phyloP scores from a whole-genome alignment of 495 filamentous ascomycete genomes.

The Podospora didyma region DNA sequence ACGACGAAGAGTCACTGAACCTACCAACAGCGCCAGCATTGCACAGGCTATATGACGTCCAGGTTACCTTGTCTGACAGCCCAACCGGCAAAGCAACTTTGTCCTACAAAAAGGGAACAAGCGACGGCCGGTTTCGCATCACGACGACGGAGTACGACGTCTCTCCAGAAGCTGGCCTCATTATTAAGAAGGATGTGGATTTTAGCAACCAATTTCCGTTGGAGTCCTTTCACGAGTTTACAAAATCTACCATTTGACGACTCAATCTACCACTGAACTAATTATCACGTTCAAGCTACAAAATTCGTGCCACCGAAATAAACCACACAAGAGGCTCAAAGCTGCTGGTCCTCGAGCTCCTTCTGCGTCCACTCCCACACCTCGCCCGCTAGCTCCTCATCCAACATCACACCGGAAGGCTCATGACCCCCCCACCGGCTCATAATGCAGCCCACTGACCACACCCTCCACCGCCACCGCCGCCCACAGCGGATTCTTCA shows the following conservation, averaged over 20 bases:
- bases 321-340: neutral
- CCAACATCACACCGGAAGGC: slow-evolving; percentile 23
- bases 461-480: slow-evolving; percentile 38
- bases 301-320: neutral
- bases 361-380: slow-evolving; percentile 61
- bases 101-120: neutral
- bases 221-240: no score
- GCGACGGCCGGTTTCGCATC: neutral
- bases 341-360: slow-evolving; percentile 32
- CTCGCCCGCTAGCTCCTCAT: slow-evolving; percentile 43
- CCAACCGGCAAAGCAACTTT: neutral
- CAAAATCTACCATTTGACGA: no score
- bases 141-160: neutral
- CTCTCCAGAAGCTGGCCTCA: neutral
- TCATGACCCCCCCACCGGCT: slow-evolving; percentile 18
- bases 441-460: slow-evolving; percentile 20
- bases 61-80: neutral
- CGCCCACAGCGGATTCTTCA: slow-evolving; percentile 58
- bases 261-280: no score
- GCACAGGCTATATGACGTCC: neutral
- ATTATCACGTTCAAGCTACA: no score
- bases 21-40: neutral
- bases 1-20: no score
- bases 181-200: no score
- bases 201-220: no score